phyloP scores from a whole-genome alignment of 2,329 filamentous ascomycete genomes.

The Claviceps purpurea region DNA sequence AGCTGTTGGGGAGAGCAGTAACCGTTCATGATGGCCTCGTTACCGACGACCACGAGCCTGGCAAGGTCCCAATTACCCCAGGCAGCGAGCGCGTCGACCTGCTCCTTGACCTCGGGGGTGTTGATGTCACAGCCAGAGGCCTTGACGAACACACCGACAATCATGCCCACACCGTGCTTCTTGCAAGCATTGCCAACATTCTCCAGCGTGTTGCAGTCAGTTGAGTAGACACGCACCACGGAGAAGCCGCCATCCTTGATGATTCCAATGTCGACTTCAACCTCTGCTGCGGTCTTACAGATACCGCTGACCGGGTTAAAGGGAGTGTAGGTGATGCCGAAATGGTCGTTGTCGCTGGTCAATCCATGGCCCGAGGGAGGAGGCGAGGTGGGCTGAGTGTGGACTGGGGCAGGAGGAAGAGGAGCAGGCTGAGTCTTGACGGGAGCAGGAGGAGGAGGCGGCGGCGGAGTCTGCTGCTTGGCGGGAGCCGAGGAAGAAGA shows the following conservation, averaged over 20 bases:
- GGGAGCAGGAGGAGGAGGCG: neutral
- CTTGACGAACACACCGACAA: conserved; percentile 80
- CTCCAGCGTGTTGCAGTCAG: conserved; percentile 73
- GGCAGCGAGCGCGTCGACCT: conserved; percentile 57
- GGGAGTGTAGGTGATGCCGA: conserved; percentile 70
- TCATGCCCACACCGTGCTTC: conserved; percentile 58
- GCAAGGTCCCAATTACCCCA: conserved; percentile 68
- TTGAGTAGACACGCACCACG: conserved; percentile 73
- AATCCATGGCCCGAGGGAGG: conserved; percentile 12
- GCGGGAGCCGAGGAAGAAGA: conserved; percentile 9
- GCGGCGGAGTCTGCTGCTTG: neutral
- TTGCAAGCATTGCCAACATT: conserved; percentile 59
- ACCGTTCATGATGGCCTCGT: conserved; percentile 75
- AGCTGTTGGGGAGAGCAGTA: conserved; percentile 53
- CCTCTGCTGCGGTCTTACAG: conserved; percentile 51
- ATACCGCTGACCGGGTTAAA: conserved; percentile 42
- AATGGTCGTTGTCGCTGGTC: conserved; percentile 38
- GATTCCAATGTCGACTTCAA: conserved; percentile 44
- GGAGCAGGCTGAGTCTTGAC: neutral
- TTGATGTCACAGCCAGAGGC: conserved; percentile 43
- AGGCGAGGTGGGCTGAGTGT: conserved; percentile 5
- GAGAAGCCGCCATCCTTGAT: conserved; percentile 56
- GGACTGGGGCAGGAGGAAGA: conserved; percentile 3
- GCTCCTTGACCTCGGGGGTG: conserved; percentile 49
- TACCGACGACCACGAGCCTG: conserved; percentile 72